Evolutionary conservation across 306 rosid genomes (phyloP), one percentile per base, ranked within the genome.

Genomic region (Hippophae gyantsensis): DNA sequence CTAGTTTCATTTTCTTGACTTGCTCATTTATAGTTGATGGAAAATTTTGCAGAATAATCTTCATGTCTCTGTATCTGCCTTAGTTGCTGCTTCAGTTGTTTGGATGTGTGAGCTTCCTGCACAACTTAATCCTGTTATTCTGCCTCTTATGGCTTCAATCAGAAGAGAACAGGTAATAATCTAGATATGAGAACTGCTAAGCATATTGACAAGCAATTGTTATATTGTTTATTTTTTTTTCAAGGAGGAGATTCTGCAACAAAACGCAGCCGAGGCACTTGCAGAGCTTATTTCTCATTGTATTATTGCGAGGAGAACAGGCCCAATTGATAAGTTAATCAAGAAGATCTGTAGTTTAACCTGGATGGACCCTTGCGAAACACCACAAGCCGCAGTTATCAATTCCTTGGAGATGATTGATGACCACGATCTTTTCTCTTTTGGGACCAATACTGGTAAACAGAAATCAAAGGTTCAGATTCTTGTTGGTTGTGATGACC

Each of bases 41-140:
- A 69, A 70, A 58, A 65, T 58, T 71, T 48, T 69, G 85, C 96
- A 92, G 98, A 83, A 81, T 79, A 87, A 85, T 75, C 72, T 92
- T 75, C 98, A 92, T 71, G 80, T 92, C 67, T 76, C 90, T 43
- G 98, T 92, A 43, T 74, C 98, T 63, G 84, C 98, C 68, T 76
- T 89, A 43, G 81, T 78, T 85, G 98, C 96, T 50, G 95, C 96
- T 62, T 87, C 96, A 26, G 88, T 87, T 76, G 95, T 92, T 56
- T 92, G 96, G 98, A 87, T 92, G 93, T 85, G 86, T 50, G 95
- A 85, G 63, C 90, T 83, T 69, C 96, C 98, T 49, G 64, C 89
- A 32, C 82, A 93, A 13, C 93, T 92, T 57, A 92, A 77, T 65
- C 96, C 98, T 48, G 78, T 92, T 48, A 92, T 92, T 71, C 77